Percentiles rank a stretch among this genome's conserved stretches.
These are phyloP conservation scores for Trichophyton schoenleinii DNA, from an alignment of 2,329 filamentous ascomycete species.

Conservation along the genomic window DNA sequence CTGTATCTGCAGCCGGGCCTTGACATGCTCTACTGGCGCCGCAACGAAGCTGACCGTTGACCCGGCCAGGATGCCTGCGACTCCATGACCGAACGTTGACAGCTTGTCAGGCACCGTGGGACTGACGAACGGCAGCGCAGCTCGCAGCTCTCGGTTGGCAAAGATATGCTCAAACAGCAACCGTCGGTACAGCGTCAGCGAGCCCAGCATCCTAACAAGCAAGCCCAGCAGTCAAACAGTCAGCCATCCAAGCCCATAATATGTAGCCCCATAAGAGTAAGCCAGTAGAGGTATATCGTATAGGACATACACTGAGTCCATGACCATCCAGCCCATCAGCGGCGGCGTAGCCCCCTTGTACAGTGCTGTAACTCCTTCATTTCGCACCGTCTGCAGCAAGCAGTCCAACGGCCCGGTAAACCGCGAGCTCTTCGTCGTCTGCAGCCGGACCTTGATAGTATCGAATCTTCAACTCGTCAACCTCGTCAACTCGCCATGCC, in stretches of 20 bases:
- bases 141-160: slow-evolving; percentile 37
- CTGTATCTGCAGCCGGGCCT: slow-evolving; percentile 86
- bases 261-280: no score
- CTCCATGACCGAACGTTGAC: slow-evolving; percentile 66
- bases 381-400: slow-evolving; percentile 65
- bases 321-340: slow-evolving; percentile 94
- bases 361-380: slow-evolving; percentile 71
- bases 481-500: background rate
- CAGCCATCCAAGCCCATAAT: no score
- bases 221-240: background rate
- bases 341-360: slow-evolving; percentile 94
- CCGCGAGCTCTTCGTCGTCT: slow-evolving; percentile 64
- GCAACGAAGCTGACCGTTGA: slow-evolving; percentile 86
- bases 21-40: slow-evolving; percentile 88
- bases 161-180: slow-evolving; percentile 73
- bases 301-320: slow-evolving; percentile 57
- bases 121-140: slow-evolving; percentile 25
- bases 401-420: slow-evolving; percentile 84
- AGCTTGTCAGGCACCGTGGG: slow-evolving; percentile 39
- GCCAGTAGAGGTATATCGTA: no score
- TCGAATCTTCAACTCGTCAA: slow-evolving; percentile 54
- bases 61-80: slow-evolving; percentile 78
- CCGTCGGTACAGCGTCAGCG: slow-evolving; percentile 77
- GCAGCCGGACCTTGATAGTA: slow-evolving; percentile 89
- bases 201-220: slow-evolving; percentile 63